phyloP scores from a whole-genome alignment of 1,139 yeast species.

The Kurtzmaniella quercitrusa region DNA sequence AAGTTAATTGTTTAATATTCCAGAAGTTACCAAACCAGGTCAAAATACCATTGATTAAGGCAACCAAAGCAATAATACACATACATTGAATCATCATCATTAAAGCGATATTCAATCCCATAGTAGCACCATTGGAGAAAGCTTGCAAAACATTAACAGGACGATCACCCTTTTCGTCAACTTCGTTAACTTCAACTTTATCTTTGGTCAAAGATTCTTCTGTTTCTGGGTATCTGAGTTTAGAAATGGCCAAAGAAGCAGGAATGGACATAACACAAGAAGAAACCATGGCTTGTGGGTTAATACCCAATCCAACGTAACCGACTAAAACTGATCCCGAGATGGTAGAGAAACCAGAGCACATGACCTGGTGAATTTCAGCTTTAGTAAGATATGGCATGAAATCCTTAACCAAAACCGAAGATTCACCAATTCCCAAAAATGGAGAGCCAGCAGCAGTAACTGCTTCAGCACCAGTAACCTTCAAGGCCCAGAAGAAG shows the following conservation, averaged over 20 bases:
- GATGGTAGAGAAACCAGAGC: conserved; percentile 65
- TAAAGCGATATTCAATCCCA: conserved; percentile 58
- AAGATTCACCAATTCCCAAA: conserved; percentile 67
- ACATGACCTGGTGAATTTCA: conserved; percentile 63
- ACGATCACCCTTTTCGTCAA: conserved; percentile 29
- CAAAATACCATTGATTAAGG: conserved; percentile 54
- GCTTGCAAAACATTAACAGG: conserved; percentile 63
- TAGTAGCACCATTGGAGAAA: conserved; percentile 58
- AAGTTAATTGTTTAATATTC: conserved; percentile 50
- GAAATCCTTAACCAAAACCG: conserved; percentile 59
- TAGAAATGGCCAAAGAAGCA: conserved; percentile 61
- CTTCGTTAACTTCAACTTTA: conserved; percentile 43
- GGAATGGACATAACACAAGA: conserved; percentile 74
- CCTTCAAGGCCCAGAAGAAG: conserved; percentile 60
- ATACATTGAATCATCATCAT: conserved; percentile 58
- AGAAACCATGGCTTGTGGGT: conserved; percentile 61
- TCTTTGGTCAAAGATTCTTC: conserved; percentile 55
- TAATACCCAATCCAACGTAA: conserved; percentile 61
- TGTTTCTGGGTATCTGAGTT: conserved; percentile 59
- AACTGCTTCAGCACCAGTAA: conserved; percentile 65
- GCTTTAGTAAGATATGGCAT: conserved; percentile 60
- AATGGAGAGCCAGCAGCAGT: conserved; percentile 71
- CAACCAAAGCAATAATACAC: conserved; percentile 62
- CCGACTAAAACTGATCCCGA: conserved; percentile 66
- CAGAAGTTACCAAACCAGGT: conserved; percentile 66